phyloP scores from a whole-genome alignment of 768 basidiomycete genomes.

The Lactifluus piperatus region DNA sequence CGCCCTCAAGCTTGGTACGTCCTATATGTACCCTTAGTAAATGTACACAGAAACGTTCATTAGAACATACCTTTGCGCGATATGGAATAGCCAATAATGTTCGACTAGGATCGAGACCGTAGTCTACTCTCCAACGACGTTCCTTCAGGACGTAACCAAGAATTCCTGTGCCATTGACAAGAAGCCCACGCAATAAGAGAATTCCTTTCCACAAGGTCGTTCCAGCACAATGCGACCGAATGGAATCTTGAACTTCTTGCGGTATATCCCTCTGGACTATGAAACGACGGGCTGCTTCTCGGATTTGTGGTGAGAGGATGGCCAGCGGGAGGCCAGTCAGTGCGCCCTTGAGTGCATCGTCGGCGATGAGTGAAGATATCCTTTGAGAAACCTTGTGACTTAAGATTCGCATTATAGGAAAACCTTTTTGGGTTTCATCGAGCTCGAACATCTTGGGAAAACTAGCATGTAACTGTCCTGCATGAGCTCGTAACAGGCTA shows the following conservation, averaged over 20 bases:
- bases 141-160: too few species aligned
- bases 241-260: not conserved
- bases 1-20: slow-evolving; percentile 36
- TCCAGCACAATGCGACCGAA: not conserved
- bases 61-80: slow-evolving; percentile 29
- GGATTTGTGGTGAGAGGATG: not conserved
- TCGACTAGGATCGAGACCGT: slow-evolving; percentile 36
- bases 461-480: not conserved
- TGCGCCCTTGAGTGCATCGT: too few species aligned
- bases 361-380: too few species aligned
- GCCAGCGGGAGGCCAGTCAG: not conserved
- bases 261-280: not conserved
- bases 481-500: too few species aligned
- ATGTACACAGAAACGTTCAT: not conserved
- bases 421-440: not conserved
- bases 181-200: too few species aligned
- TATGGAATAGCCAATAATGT: slow-evolving; percentile 44
- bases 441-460: not conserved
- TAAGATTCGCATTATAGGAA: slow-evolving; percentile 3
- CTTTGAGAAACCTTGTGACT: not conserved
- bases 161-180: too few species aligned
- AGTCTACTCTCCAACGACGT: too few species aligned
- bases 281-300: too few species aligned
- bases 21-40: slow-evolving; percentile 22
- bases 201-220: too few species aligned